phyloP scores from a whole-genome alignment of 441 rosid species.

The Populus hybrid region DNA sequence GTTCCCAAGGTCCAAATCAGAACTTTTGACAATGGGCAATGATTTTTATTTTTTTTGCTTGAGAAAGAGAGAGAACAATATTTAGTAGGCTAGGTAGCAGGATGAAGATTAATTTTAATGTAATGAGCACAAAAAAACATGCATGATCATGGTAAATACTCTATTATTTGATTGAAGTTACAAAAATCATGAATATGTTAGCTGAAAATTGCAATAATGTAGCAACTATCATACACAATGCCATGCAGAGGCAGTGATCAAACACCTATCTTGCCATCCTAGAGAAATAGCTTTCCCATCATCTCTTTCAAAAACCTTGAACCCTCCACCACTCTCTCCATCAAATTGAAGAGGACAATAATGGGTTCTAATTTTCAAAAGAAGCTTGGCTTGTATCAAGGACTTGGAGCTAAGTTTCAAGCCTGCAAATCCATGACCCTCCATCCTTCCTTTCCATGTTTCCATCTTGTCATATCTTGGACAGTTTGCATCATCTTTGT shows the following conservation, averaged over 20 bases:
- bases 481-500: constrained; percentile 12
- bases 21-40: background rate
- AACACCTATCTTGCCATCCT: constrained; percentile 61
- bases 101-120: background rate
- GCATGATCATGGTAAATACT: background rate
- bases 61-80: background rate
- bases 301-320: constrained; percentile 51
- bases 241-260: constrained; percentile 68
- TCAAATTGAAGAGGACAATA: constrained; percentile 42
- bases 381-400: constrained; percentile 61
- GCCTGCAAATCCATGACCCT: constrained; percentile 49
- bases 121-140: background rate
- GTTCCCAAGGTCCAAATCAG: background rate
- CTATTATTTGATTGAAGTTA: constrained; percentile 11
- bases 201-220: background rate
- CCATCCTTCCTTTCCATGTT: constrained; percentile 64
- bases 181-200: constrained; percentile 29
- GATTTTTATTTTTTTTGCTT: too few relatives aligned
- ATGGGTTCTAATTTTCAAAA: constrained; percentile 51
- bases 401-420: constrained; percentile 48
- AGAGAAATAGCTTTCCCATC: constrained; percentile 49
- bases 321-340: constrained; percentile 44
- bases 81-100: background rate
- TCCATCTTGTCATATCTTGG: constrained; percentile 44
- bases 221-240: constrained; percentile 29